Percentiles rank a stretch among this genome's conserved stretches.
phyloP scores from a whole-genome alignment of 306 rosid species.

The Ziziphus jujuba region DNA sequence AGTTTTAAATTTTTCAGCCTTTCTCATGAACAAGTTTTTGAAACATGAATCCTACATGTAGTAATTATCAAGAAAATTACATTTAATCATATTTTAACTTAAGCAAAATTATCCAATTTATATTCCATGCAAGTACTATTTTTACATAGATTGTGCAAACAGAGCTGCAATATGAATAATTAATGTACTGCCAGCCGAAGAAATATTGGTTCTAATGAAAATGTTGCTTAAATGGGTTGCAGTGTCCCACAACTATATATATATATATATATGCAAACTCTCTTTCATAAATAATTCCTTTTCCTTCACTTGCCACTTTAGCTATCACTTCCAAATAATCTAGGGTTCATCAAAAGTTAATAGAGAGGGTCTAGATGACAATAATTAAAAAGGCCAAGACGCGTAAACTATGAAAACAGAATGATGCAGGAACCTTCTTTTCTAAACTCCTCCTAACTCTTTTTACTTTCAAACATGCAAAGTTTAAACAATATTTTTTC shows the following conservation, averaged over 20 bases:
- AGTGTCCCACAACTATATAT: constrained; percentile 1
- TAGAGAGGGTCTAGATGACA: constrained; percentile 23
- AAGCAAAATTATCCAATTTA: too few species aligned
- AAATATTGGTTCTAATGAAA: too few species aligned
- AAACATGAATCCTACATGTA: too few species aligned
- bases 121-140: too few species aligned
- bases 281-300: constrained; percentile 5
- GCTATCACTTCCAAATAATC: constrained; percentile 22
- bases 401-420: neutral
- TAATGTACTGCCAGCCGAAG: too few species aligned
- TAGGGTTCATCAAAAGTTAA: constrained; percentile 25
- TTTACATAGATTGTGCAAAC: too few species aligned
- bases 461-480: constrained; percentile 6
- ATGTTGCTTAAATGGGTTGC: too few species aligned
- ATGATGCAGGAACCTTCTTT: constrained; percentile 30
- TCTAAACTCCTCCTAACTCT: neutral
- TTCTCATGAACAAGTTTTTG: too few species aligned
- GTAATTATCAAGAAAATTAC: too few species aligned
- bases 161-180: too few species aligned
- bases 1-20: too few species aligned
- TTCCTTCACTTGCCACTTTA: constrained; percentile 19
- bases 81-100: too few species aligned
- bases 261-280: neutral
- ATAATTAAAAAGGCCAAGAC: constrained; percentile 26
- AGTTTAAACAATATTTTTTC: neutral